These are phyloP conservation scores for Talaromyces piceae DNA, from an alignment of 2,329 filamentous ascomycete genomes.

Conservation along the genomic window DNA sequence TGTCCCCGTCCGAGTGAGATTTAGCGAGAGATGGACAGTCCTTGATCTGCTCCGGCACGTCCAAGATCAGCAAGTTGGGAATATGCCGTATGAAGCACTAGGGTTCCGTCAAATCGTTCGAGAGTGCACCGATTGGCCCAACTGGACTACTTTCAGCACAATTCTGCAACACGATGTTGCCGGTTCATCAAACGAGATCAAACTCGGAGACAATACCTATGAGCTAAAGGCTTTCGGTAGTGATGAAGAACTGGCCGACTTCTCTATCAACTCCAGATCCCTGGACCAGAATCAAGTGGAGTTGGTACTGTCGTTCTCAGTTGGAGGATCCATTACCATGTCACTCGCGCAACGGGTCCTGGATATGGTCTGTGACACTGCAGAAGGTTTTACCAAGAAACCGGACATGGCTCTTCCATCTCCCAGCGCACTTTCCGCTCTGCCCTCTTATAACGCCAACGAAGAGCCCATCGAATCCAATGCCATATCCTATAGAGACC, in stretches of 20 bases:
- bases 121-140: slow-evolving; percentile 35
- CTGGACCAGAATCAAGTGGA: slow-evolving; percentile 25
- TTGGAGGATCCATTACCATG: slow-evolving; percentile 27
- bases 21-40: slow-evolving; percentile 46
- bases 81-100: slow-evolving; percentile 49
- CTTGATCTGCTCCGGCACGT: slow-evolving; percentile 47
- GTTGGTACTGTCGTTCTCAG: slow-evolving; percentile 32
- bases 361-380: slow-evolving; percentile 34
- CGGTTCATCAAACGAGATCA: slow-evolving; percentile 28
- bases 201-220: slow-evolving; percentile 32
- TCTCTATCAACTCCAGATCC: slow-evolving; percentile 33
- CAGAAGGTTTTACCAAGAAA: slow-evolving; percentile 28
- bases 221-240: slow-evolving; percentile 32
- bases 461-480: slow-evolving; percentile 16
- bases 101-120: slow-evolving; percentile 49
- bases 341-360: slow-evolving; percentile 29
- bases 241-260: slow-evolving; percentile 34
- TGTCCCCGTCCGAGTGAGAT: slow-evolving; percentile 54
- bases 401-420: slow-evolving; percentile 28
- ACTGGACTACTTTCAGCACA: slow-evolving; percentile 35
- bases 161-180: slow-evolving; percentile 35
- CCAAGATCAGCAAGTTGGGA: slow-evolving; percentile 52
- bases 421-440: slow-evolving; percentile 24
- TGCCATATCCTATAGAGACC: not conserved
- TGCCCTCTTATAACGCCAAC: slow-evolving; percentile 23